These are phyloP conservation scores for Acacia crassicarpa DNA, from an alignment of 306 rosid genomes.

Conservation along the genomic window DNA sequence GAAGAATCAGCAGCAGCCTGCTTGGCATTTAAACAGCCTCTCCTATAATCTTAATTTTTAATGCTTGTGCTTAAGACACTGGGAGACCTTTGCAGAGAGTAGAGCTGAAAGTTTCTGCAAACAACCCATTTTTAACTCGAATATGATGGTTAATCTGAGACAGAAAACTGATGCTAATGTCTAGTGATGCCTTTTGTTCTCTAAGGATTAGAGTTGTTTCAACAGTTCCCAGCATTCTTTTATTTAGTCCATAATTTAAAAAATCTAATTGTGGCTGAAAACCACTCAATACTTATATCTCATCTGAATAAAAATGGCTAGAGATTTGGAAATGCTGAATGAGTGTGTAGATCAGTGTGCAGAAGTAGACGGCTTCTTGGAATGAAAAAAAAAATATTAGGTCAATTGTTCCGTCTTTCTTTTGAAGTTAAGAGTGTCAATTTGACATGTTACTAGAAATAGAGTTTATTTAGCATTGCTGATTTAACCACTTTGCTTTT, in stretches of 20 bases:
- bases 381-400: not conserved
- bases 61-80: not conserved
- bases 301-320: no score
- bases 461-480: not conserved
- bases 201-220: not conserved
- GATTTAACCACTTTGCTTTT: slow-evolving; percentile 11
- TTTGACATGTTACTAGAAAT: not conserved
- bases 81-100: not conserved
- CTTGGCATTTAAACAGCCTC: not conserved
- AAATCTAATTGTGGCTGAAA: no score
- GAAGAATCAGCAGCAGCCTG: not conserved
- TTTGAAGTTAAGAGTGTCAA: not conserved
- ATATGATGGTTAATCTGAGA: not conserved
- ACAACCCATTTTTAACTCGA: not conserved
- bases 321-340: no score
- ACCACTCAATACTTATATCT: no score
- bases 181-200: not conserved
- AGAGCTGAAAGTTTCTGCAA: not conserved
- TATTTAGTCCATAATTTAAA: not conserved
- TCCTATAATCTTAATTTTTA: not conserved
- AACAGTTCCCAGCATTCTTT: not conserved
- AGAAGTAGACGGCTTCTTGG: no score
- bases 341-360: no score
- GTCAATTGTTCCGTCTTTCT: not conserved
- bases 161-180: not conserved